Evolutionary conservation across 306 rosid genomes (phyloP), one percentile per base, ranked within the genome.

Genomic region (Vigna unguiculata): DNA sequence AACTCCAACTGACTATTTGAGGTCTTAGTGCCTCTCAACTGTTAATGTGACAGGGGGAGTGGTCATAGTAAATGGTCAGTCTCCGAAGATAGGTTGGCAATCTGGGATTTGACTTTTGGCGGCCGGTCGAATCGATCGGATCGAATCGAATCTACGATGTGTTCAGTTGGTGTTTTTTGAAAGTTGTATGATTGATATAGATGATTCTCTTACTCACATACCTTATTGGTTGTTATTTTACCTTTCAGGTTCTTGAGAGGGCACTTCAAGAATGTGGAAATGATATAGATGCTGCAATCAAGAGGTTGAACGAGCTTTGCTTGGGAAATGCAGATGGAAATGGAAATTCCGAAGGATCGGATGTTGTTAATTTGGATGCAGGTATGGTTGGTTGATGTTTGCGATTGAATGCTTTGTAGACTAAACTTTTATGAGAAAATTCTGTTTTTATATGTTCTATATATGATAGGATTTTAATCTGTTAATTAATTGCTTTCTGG

Each of bases 241-340:
- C 68, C 34, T 69, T 87, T 72, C 85, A 95, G 98, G 80, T 88
- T 78, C 96, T 92, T 21, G 99, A 89, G 86, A 87, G 87, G 81
- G 87, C 88, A 24, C 81, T 95, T 46, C 92, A 95, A 47, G 97
- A 92, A 74, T 89, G 91, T 79, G 93, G 86, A 21, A 85, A 92
- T 77, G 96, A 95, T 77, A 40, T 95, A 55, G 99, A 95, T 84
- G 89, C 91, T 82, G 96, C 99, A 69, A 86, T 92, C 81, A 87
- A 80, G 86, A 85, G 88, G 40, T 71, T 95, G 82, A 84, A 74
- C n/a, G 89, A 86, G 80, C 91, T 89, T 71, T 84, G 86, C 84
- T 75, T 95, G 75, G 91, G 91, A 69, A 78, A 90, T 62, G 68
- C 81, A 0, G 85, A 74, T 36, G 87, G 66, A 64, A 83, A 70